phyloP scores from a whole-genome alignment of 768 basidiomycete species.

The Suillus americanus region DNA sequence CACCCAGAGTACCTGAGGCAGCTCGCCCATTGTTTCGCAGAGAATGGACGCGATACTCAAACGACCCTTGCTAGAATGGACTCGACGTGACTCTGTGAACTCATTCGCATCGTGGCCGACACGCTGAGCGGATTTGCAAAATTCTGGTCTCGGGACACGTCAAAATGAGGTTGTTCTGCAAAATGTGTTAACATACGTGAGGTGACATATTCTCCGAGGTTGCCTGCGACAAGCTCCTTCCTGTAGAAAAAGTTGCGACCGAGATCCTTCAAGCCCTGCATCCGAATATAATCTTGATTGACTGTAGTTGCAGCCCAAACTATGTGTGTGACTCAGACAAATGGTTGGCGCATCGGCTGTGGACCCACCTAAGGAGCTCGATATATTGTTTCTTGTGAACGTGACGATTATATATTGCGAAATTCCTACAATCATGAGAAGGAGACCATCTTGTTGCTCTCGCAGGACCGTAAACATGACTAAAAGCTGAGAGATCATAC shows the following conservation, averaged over 20 bases:
- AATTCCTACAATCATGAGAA: conserved; percentile 59
- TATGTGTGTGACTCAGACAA: conserved; percentile 8
- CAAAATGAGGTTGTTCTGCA: no score
- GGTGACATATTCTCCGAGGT: conserved; percentile 53
- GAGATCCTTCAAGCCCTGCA: conserved; percentile 64
- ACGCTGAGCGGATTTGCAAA: conserved; percentile 19
- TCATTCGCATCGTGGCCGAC: conserved; percentile 41
- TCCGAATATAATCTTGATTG: conserved; percentile 57
- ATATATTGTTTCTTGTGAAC: no score
- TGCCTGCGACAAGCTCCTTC: conserved; percentile 74
- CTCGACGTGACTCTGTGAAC: conserved; percentile 27
- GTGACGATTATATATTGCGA: conserved; percentile 39
- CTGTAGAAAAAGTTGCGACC: conserved; percentile 54
- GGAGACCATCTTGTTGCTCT: conserved; percentile 58
- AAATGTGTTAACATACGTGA: conserved; percentile 38
- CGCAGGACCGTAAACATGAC: conserved; percentile 61
- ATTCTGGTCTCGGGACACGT: conserved; percentile 26
- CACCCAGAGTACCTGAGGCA: conserved; percentile 44
- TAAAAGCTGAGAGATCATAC: conserved; percentile 55
- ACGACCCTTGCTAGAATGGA: conserved; percentile 31
- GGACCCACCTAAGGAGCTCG: conserved; percentile 31
- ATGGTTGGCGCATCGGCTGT: neutral
- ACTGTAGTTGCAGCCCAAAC: conserved; percentile 76
- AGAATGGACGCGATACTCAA: conserved; percentile 40
- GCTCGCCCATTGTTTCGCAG: conserved; percentile 52